phyloP scores from a whole-genome alignment of 2,329 filamentous ascomycete species.

The Zarea fungicola region DNA sequence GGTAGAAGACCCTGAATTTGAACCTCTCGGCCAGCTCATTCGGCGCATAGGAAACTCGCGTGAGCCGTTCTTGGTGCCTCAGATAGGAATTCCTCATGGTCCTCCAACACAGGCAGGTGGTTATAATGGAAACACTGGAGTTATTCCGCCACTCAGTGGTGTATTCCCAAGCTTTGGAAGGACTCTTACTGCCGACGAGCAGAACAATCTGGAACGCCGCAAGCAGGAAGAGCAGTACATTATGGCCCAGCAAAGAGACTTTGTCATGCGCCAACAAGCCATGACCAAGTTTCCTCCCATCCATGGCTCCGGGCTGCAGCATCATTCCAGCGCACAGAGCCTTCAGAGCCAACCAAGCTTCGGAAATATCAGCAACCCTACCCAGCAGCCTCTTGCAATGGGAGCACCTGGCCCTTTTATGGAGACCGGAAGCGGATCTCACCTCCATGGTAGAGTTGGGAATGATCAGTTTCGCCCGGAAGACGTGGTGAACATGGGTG shows the following conservation, averaged over 20 bases:
- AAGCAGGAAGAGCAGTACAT: slow-evolving; percentile 98
- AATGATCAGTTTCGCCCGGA: slow-evolving; percentile 62
- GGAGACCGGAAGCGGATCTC: slow-evolving; percentile 50
- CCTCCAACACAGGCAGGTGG: slow-evolving; percentile 52
- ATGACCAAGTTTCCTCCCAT: slow-evolving; percentile 70
- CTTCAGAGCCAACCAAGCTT: slow-evolving; percentile 96
- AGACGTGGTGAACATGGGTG: slow-evolving; percentile 62
- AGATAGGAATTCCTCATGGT: slow-evolving; percentile 92
- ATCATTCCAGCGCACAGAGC: slow-evolving; percentile 92
- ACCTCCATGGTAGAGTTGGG: slow-evolving; percentile 23
- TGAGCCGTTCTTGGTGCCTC: slow-evolving; percentile 94
- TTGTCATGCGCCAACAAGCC: slow-evolving; percentile 78
- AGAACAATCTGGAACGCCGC: slow-evolving; percentile 90
- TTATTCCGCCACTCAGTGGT: slow-evolving; percentile 83
- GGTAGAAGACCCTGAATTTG: slow-evolving; percentile 87
- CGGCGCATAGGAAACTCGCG: slow-evolving; percentile 93
- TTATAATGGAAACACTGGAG: slow-evolving; percentile 52
- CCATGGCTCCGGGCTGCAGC: slow-evolving; percentile 58
- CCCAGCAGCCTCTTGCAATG: slow-evolving; percentile 47
- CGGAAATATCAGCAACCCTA: slow-evolving; percentile 87
- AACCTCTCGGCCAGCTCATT: slow-evolving; percentile 91
- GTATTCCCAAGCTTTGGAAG: slow-evolving; percentile 93
- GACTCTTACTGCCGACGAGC: slow-evolving; percentile 93
- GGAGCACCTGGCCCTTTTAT: slow-evolving; percentile 65
- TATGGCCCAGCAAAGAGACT: slow-evolving; percentile 93